Conservation (phyloP, 2,329 filamentous ascomycete genomes). For the Aspergillus ustus region DNA sequence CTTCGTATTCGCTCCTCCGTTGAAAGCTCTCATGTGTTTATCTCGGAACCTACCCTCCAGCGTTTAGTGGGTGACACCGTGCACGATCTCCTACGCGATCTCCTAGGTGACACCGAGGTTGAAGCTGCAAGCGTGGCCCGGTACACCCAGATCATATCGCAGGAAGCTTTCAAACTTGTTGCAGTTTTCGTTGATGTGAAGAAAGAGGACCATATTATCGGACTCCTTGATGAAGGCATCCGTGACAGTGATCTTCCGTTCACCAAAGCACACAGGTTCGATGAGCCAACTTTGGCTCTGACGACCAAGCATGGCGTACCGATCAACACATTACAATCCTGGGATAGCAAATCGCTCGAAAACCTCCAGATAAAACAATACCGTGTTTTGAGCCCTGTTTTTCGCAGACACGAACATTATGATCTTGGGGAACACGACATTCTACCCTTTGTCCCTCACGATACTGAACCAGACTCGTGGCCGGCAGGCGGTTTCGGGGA, state of each 20-base stretch:
- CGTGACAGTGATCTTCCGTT: neutral
- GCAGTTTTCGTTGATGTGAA: too few relatives aligned
- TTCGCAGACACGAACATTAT: slow-evolving; percentile 7
- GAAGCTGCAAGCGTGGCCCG: too few relatives aligned
- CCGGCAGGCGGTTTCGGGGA: slow-evolving; percentile 7
- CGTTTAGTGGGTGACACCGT: too few relatives aligned
- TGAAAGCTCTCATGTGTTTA: too few relatives aligned
- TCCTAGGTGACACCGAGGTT: too few relatives aligned
- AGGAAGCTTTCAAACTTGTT: too few relatives aligned
- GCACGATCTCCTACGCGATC: too few relatives aligned
- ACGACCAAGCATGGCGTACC: neutral
- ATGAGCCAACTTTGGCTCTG: neutral
- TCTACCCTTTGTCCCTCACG: slow-evolving; percentile 7
- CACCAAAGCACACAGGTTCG: neutral
- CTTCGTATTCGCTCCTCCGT: too few relatives aligned
- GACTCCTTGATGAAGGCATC: neutral
- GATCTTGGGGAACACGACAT: slow-evolving; percentile 6
- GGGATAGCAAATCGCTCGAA: slow-evolving; percentile 4
- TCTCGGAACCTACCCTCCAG: too few relatives aligned
- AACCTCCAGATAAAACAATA: slow-evolving; percentile 13
- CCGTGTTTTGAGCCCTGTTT: slow-evolving; percentile 13
- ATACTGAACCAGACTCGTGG: neutral
- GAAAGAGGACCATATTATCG: neutral
- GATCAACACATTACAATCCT: neutral
- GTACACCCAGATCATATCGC: too few relatives aligned